Base-by-base conservation (phyloP, 441 rosid species). In the Sinapis alba region DNA sequence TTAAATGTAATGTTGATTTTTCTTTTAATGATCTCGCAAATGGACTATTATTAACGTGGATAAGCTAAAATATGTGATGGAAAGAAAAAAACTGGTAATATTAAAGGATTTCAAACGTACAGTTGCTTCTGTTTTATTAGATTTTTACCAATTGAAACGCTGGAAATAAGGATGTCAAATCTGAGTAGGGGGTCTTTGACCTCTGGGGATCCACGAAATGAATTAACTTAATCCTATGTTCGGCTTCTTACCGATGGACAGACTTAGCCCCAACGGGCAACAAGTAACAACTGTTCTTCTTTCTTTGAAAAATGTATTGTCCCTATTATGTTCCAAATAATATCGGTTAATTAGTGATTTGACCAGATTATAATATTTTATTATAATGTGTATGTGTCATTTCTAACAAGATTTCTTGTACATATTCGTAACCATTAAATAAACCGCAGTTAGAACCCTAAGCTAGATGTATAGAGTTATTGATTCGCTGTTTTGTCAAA, bases 161-260 rank as follows among this genome's bases (percentile, higher is more conserved):
- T 8, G 11, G 8, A 71, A 34, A 18, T 7, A n/a, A 47, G 36
- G 23, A 23, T 60, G 77, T 72, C 70, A 78, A 67, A 78, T 78
- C 81, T 12, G 51, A 72, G 65, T 72, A 72, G 81, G 51, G 77
- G 56, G 81, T 72, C 50, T 72, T 78, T 67, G 53, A 67, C 77
- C 81, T 56, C 64, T 72, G 81, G 81, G 65, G 69, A 67, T 78
- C 81, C 69, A 67, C 69, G 50, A 78, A 78, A 78, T 24, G 9
- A 72, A 51, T 3, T 16, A 62, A 72, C 74, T 61, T 58, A 12
- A 20, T 61, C 77, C 74, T 72, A 67, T 6, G 62, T 67, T 78
- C 73, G 69, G 69, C 81, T 62, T 72, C 56, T 61, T 67, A 72
- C 77, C 73, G 51, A 65, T 67, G 81, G 81, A 72, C 70, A 67